Conservation (phyloP, 83 land plant genomes). For the Diphasiastrum complanatum region DNA sequence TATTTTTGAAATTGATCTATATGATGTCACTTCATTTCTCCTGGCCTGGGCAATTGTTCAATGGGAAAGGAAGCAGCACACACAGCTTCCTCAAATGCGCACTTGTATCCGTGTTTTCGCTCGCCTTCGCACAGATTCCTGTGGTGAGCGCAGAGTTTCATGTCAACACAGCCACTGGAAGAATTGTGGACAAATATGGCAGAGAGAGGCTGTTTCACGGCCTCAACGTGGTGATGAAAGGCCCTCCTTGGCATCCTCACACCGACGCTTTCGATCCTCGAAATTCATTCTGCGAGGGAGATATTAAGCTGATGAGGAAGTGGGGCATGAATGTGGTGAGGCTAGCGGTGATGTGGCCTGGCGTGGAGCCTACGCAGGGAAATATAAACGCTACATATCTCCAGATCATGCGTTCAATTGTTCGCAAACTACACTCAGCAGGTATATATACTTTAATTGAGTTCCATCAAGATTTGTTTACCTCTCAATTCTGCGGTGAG, state of each 20-base stretch:
- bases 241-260: constrained; percentile 12
- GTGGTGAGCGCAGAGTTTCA: constrained; percentile 10
- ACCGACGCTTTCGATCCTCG: constrained; percentile 15
- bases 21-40: too few species aligned
- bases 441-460: constrained; percentile 20
- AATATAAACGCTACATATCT: constrained; percentile 12
- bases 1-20: too few species aligned
- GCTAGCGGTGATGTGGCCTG: constrained; percentile 19
- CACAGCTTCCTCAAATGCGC: too few species aligned
- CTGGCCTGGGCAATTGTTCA: too few species aligned
- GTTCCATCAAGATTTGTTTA: constrained; percentile 22
- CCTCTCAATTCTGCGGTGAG: constrained; percentile 18
- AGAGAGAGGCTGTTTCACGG: constrained; percentile 25
- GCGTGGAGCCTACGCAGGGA: constrained; percentile 18
- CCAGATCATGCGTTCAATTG: constrained; percentile 5
- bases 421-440: constrained; percentile 11
- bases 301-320: constrained; percentile 1
- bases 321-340: constrained; percentile 22
- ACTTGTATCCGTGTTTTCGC: too few species aligned
- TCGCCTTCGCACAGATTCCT: too few species aligned
- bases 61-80: too few species aligned
- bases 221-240: constrained; percentile 21
- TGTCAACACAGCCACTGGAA: constrained; percentile 10
- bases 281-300: constrained; percentile 15
- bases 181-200: constrained; percentile 8